These are phyloP conservation scores for Phylloporus arenicola DNA, from an alignment of 768 basidiomycete genomes.

Conservation along the genomic window DNA sequence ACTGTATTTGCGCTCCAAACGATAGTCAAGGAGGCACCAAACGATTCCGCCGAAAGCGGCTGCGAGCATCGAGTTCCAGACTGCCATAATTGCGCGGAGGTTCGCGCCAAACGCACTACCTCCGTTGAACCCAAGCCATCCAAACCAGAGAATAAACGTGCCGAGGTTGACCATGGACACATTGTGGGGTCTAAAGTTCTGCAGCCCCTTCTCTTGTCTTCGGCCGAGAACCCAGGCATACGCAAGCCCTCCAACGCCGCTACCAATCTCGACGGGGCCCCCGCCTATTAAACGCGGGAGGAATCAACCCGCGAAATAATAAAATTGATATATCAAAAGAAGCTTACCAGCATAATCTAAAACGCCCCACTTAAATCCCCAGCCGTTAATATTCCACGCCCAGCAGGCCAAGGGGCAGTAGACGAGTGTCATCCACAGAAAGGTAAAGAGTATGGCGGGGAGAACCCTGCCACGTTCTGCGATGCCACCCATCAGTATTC, in stretches of 20 bases:
- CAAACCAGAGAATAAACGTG: constrained; percentile 84
- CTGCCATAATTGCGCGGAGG: constrained; percentile 76
- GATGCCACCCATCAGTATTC: constrained; percentile 70
- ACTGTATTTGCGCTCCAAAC: constrained; percentile 75
- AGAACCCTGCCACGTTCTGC: constrained; percentile 84
- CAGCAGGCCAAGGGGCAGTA: constrained; percentile 87
- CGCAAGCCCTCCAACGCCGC: constrained; percentile 79
- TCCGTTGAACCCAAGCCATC: constrained; percentile 88
- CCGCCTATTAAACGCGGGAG: constrained; percentile 45
- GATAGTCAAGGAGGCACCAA: constrained; percentile 78
- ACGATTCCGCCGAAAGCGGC: constrained; percentile 78
- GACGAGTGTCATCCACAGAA: constrained; percentile 82
- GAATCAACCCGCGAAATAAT: constrained; percentile 1
- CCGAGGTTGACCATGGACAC: constrained; percentile 79
- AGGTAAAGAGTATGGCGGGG: constrained; percentile 75
- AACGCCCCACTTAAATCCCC: constrained; percentile 81
- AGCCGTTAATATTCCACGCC: constrained; percentile 78
- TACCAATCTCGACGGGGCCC: constrained; percentile 84
- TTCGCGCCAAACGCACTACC: constrained; percentile 87
- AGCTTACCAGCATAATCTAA: constrained; percentile 80
- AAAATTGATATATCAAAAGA: constrained; percentile 2
- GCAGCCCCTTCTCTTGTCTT: constrained; percentile 62
- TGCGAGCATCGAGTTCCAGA: constrained; percentile 86
- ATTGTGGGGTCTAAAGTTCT: constrained; percentile 85
- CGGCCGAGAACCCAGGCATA: constrained; percentile 85